These are phyloP conservation scores for Lactarius vividus DNA, from an alignment of 768 basidiomycete species.

Conservation along the genomic window DNA sequence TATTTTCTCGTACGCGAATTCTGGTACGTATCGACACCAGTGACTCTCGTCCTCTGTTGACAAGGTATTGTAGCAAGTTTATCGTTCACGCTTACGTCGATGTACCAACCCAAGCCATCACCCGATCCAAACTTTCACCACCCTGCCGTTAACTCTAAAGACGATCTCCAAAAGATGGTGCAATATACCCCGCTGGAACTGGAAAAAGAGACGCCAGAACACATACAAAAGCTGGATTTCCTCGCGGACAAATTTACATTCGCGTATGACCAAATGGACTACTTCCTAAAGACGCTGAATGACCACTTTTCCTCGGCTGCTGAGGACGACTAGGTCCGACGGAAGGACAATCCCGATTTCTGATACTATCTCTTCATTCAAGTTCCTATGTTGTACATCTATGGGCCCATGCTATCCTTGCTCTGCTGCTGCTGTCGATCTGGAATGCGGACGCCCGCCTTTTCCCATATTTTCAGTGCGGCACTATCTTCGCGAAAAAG, in stretches of 20 bases:
- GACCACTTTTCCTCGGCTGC: constrained; percentile 44
- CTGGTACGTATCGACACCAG: background rate
- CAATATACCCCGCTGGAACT: constrained; percentile 64
- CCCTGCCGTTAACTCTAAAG: constrained; percentile 35
- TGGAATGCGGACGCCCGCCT: constrained; percentile 42
- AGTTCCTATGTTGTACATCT: constrained; percentile 18
- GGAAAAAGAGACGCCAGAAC: constrained; percentile 56
- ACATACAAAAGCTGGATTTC: constrained; percentile 59
- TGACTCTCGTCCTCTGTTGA: constrained; percentile 1
- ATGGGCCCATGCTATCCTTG: constrained; percentile 9
- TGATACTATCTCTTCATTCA: background rate
- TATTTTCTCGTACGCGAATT: constrained; percentile 50
- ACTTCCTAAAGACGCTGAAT: constrained; percentile 64
- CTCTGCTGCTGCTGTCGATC: constrained; percentile 17
- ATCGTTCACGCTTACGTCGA: constrained; percentile 42
- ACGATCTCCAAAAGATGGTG: constrained; percentile 46
- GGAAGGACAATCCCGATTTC: constrained; percentile 29
- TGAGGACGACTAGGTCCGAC: constrained; percentile 35
- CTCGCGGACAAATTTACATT: constrained; percentile 67
- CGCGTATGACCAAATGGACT: constrained; percentile 56
- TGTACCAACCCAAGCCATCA: constrained; percentile 27
- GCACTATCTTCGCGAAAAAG: constrained; percentile 41
- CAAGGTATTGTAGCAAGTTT: constrained; percentile 32
- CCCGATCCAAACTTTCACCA: constrained; percentile 32
- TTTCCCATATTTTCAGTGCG: constrained; percentile 52